Base-by-base conservation (phyloP, 2,329 filamentous ascomycete genomes). In the Stachybotrys elegans region DNA sequence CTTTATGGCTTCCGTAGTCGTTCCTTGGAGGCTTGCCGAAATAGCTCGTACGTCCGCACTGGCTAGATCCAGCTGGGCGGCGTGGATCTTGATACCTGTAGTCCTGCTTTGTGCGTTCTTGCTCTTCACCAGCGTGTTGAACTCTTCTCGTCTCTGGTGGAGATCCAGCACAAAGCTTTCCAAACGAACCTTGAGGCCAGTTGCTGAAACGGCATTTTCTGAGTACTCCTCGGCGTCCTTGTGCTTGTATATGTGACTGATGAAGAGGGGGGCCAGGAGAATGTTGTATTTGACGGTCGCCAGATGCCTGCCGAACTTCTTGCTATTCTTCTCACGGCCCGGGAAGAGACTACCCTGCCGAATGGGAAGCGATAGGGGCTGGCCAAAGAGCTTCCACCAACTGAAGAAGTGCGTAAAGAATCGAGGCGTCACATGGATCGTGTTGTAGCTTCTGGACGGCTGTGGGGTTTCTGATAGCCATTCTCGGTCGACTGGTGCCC, bases 221-320 rank as follows among this genome's bases (percentile, higher is more conserved):
- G 79, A 76, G 58, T 88, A 87, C 48, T 95, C 90, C 58, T 96
- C 92, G 0, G 82, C 82, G 58, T 98, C 93, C 62, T 96, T 96
- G 70, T 98, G 93, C 65, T 96, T 97, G 71, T 98, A 98, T 23
- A 98, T 90, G 57, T 98, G 93, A 54, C 91, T 94, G 50, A 98
- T 79, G 63, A 95, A 98, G 3, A 98, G 70, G 0, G 93, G 93
- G 3, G 93, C 95, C 14, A 98, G 73, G 4, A 97, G 76, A 19
- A 98, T 70, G 50, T 92, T 96, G 69, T 97, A 97, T 71, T 98
- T 98, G 72, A 98, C 91, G 8, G 94, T 98, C n/a, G 90, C 92
- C 49, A 98, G 72, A 66, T 98, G 94, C 40, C 93, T 81, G 13
- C 92, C 92, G 62, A 98, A 98, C 62, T 98, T 98, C 70, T 98